These are phyloP conservation scores for Penicillium cinerascens DNA, from an alignment of 495 filamentous ascomycete species.

Conservation along the genomic window DNA sequence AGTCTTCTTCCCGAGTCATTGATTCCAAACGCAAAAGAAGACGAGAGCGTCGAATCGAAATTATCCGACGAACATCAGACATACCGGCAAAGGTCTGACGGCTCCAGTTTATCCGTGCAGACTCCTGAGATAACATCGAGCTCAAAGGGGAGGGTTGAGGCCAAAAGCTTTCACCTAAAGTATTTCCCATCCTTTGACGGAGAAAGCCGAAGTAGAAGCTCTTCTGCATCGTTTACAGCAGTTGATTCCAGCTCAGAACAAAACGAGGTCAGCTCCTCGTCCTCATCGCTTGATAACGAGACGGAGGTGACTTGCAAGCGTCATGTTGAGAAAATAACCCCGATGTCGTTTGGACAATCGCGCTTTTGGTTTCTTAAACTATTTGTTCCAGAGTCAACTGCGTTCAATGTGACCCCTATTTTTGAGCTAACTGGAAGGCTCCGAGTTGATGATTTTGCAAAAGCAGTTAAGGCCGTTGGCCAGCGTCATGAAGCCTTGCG, in stretches of 20 bases:
- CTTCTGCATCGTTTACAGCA: constrained; percentile 6
- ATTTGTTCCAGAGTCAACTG: constrained; percentile 7
- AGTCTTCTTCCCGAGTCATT: constrained; percentile 4
- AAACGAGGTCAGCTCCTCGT: constrained; percentile 9
- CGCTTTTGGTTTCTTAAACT: constrained; percentile 20
- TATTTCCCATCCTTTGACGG: background rate
- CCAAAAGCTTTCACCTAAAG: constrained; percentile 3
- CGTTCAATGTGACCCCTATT: constrained; percentile 17
- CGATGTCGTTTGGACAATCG: constrained; percentile 40
- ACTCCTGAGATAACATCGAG: background rate
- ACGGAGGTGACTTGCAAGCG: background rate
- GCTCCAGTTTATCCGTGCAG: background rate
- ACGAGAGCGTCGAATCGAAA: background rate
- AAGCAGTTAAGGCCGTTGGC: constrained; percentile 28
- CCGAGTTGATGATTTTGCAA: constrained; percentile 18
- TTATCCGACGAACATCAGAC: background rate
- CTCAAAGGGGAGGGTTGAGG: background rate
- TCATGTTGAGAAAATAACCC: constrained; percentile 2
- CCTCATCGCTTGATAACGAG: constrained; percentile 1
- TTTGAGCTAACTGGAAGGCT: constrained; percentile 20
- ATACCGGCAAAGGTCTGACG: background rate
- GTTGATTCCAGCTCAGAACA: constrained; percentile 18
- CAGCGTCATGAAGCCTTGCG: constrained; percentile 43
- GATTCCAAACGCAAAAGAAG: constrained; percentile 8
- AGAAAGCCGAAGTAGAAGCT: constrained; percentile 3